Evolutionary conservation across 2,329 filamentous ascomycete species (phyloP).

Genomic region (Aspergillus sclerotialis): DNA sequence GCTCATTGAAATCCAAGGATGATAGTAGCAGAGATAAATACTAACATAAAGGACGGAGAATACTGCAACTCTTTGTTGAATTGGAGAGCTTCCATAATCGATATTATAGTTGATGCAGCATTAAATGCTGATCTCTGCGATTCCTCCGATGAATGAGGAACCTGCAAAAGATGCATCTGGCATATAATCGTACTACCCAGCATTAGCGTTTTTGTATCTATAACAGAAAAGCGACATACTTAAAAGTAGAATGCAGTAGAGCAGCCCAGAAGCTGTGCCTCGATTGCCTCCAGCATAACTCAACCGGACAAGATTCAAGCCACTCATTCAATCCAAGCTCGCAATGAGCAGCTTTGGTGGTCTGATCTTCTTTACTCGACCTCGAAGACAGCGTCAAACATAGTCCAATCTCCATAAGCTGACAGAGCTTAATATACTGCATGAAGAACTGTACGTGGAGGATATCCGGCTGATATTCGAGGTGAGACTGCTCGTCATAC

Average conservation of each 20-base stretch:
- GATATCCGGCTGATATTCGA: neutral
- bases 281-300: constrained; percentile 6
- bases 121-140: constrained; percentile 8
- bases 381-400: constrained; percentile 7
- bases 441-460: constrained; percentile 6
- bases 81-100: constrained; percentile 7
- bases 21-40: neutral
- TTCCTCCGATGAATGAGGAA: constrained; percentile 2
- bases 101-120: constrained; percentile 8
- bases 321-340: constrained; percentile 9
- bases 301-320: constrained; percentile 7
- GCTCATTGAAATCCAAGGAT: neutral
- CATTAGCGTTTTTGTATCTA: too few species aligned
- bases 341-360: constrained; percentile 7
- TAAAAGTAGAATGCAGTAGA: constrained; percentile 6
- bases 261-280: constrained; percentile 6
- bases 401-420: constrained; percentile 10
- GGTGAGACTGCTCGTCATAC: constrained; percentile 1
- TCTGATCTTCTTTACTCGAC: constrained; percentile 2
- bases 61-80: constrained; percentile 6
- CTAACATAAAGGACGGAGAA: constrained; percentile 7
- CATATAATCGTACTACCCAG: constrained; percentile 9
- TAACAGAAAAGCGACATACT: constrained; percentile 2
- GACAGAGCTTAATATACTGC: constrained; percentile 9
- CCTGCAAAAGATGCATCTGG: constrained; percentile 7